These are phyloP conservation scores for Neurospora sp. DNA, from an alignment of 495 filamentous ascomycete genomes.

Conservation along the genomic window DNA sequence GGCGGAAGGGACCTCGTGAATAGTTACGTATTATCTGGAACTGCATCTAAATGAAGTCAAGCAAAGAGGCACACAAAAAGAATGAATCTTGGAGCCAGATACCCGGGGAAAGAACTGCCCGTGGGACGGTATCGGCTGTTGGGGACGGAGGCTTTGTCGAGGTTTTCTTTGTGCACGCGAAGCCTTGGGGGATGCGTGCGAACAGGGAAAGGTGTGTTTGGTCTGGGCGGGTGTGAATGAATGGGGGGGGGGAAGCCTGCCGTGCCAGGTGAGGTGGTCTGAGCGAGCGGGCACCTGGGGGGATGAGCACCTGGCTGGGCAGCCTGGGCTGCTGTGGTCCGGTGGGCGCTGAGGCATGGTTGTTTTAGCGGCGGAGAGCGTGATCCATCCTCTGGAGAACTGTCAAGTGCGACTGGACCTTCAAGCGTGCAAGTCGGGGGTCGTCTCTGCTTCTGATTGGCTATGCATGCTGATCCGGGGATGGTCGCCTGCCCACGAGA, in stretches of 20 bases:
- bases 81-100: background rate
- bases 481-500: background rate
- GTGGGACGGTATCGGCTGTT: slow-evolving; percentile 3
- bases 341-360: background rate
- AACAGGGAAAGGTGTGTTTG: background rate
- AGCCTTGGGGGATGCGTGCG: background rate
- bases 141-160: background rate
- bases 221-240: background rate
- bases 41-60: background rate
- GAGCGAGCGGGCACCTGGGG: background rate
- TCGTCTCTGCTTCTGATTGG: background rate
- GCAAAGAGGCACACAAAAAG: background rate
- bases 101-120: background rate
- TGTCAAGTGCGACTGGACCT: background rate
- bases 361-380: background rate
- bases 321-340: background rate
- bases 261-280: background rate
- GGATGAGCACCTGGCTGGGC: background rate
- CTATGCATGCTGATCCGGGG: background rate
- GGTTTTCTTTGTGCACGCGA: background rate
- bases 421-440: background rate
- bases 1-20: background rate
- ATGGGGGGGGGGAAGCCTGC: background rate
- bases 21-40: background rate
- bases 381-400: background rate